A percentile compares a stretch with the other conserved stretches of the same genome.
phyloP scores from a whole-genome alignment of 805 yeast species.

The Spathaspora gorwiae region DNA sequence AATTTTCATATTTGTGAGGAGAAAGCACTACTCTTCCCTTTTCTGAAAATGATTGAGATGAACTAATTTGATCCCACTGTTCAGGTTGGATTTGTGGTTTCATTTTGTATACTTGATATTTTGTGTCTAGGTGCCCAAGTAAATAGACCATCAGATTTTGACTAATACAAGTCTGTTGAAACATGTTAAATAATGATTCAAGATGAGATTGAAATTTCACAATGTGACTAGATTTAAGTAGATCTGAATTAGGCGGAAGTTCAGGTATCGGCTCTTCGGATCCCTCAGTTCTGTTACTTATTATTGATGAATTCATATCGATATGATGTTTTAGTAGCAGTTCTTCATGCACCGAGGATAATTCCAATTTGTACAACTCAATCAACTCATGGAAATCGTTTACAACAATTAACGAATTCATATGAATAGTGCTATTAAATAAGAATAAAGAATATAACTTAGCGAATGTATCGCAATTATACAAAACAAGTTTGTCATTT shows the following conservation, averaged over 20 bases:
- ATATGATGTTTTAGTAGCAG: conserved; percentile 27
- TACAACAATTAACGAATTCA: conserved; percentile 19
- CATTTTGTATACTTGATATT: conserved; percentile 13
- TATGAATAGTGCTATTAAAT: conserved; percentile 5
- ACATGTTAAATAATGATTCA: conserved; percentile 18
- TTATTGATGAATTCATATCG: conserved; percentile 17
- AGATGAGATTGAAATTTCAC: conserved; percentile 29
- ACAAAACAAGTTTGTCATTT: conserved; percentile 6
- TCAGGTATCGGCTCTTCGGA: conserved; percentile 17
- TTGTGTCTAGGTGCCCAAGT: conserved; percentile 28
- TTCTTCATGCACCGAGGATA: conserved; percentile 31
- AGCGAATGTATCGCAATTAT: conserved; percentile 23
- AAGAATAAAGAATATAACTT: conserved; percentile 17
- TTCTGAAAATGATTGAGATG: conserved; percentile 7
- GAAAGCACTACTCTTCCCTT: conserved; percentile 12
- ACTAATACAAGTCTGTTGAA: conserved; percentile 19
- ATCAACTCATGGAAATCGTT: conserved; percentile 31
- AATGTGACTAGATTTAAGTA: conserved; percentile 26
- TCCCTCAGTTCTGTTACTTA: conserved; percentile 22
- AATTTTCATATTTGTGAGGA: conserved; percentile 8
- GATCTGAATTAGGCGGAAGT: conserved; percentile 25
- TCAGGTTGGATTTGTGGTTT: background rate
- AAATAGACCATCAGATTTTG: conserved; percentile 24
- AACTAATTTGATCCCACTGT: background rate
- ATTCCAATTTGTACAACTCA: conserved; percentile 31